Base-by-base conservation (phyloP, 2,329 filamentous ascomycete species). In the Penicillium sp. region DNA sequence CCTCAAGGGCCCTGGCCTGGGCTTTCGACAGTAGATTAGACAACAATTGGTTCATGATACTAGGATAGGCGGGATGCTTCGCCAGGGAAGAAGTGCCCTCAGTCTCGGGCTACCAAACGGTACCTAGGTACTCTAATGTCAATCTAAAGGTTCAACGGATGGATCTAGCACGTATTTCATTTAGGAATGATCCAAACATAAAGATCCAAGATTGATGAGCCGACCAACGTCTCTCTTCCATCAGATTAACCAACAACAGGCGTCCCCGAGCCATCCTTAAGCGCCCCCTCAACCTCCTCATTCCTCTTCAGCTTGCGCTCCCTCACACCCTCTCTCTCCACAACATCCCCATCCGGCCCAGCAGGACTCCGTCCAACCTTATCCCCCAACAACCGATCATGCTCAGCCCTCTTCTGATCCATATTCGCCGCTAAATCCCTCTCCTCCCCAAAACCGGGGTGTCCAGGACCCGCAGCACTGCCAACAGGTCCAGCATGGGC, bases 401-500 rank as follows among this genome's bases (percentile, higher is more conserved):
- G 76, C 44, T 73, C 70, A 40, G 61, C 67, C 55, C 61, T 64
- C 62, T 78, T 77, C 52, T 69, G 49, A 31, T 66, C 70, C 70
- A 78, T 64, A 56, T 75, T 65, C 49, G 70, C 67, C 18, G 67
- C 62, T n/a, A 70, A 62, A 59, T 72, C 68, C 10, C 51, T 50
- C 41, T 75, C 70, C 39, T 76, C 73, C 27, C 70, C 73, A 33
- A 70, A 72, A 2, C 69, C 69, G 7, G 70, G 67, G 49, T 63
- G 54, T n/a, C 73, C 72, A 13, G 70, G 64, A 9, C 70, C 66
- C 43, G 55, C 52, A 16, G 66, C 64, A 40, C 65, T 73, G 2
- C 73, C 74, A 46, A 75, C 73, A 5, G 73, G 62, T 6, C 71
- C 73, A 2, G 72, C 69, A 68, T 76, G 73, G 4, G 70, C 72